Base-by-base conservation (phyloP, 2,329 filamentous ascomycete genomes). In the Penicillium sp. region DNA sequence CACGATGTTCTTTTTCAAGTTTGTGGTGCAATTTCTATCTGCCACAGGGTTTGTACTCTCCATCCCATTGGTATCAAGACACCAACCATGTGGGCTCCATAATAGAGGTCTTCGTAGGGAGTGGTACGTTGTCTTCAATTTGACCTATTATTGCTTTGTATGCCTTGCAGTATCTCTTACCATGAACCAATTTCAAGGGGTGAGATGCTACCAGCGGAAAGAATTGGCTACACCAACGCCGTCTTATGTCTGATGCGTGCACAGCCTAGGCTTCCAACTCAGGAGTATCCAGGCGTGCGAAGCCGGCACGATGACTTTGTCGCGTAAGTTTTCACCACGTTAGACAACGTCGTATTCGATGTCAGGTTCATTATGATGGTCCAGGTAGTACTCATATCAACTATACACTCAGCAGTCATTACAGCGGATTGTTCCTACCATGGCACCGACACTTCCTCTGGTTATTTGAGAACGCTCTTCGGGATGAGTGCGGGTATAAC, bases 401-500 rank as follows among this genome's bases (percentile, higher is more conserved):
- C 43, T 70, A 72, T 48, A 73, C 70, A 5, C 58, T 65, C 1
- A 26, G 54, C 35, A 65, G 68, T 14, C 71, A 74, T 45, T 64
- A 67, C 8, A 65, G 57, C 22, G 67, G 64, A 11, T 49, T 69
- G 2, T 71, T 73, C 51, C 57, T 69, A 2, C 66, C 72, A 28
- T 78, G 75, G 73, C 75, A 77, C 56, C 70, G 74, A 14, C 69
- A 66, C 19, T 74, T 75, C 45, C 51, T 73, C 38, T 63, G 66
- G 37, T 57, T 69, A 28, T 75, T 68, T 56, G 76, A 78, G 38
- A 57, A 57, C 10, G 68, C 68, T 30, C 65, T 76, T 16, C 67
- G 67, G 7, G 64, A 71, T 2, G 70, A 72, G 55, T 79, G 78
- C 57, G 72, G 70, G n/a, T 79, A 79, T 57, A 65, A 59, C 3